These are phyloP conservation scores for Fusarium lateritium DNA, from an alignment of 2,329 filamentous ascomycete species.

Conservation along the genomic window DNA sequence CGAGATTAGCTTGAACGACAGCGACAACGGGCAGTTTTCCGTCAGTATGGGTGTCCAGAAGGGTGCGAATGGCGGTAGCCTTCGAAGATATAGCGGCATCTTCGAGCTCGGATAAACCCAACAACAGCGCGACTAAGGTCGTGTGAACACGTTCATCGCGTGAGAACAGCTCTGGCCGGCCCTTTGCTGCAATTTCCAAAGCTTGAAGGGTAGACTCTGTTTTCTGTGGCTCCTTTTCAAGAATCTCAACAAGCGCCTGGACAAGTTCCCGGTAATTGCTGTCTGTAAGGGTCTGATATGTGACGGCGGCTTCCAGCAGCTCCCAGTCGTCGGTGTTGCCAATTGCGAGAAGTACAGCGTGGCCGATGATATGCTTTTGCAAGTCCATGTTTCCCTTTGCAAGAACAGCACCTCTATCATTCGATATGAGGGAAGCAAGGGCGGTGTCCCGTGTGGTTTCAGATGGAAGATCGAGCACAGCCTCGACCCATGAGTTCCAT, in stretches of 20 bases:
- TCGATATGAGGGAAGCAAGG: conserved; percentile 64
- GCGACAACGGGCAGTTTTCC: conserved; percentile 62
- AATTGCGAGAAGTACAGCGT: conserved; percentile 57
- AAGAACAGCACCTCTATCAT: conserved; percentile 56
- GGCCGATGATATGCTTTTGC: conserved; percentile 63
- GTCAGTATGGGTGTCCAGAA: conserved; percentile 62
- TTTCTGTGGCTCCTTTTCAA: conserved; percentile 51
- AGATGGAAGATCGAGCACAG: conserved; percentile 55
- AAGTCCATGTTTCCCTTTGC: conserved; percentile 58
- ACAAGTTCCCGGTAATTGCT: conserved; percentile 54
- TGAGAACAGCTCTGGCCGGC: conserved; percentile 61
- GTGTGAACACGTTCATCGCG: conserved; percentile 63
- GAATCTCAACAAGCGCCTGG: conserved; percentile 52
- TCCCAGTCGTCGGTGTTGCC: conserved; percentile 57
- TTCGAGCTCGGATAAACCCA: conserved; percentile 68
- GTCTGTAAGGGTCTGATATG: conserved; percentile 58
- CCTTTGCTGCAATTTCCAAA: conserved; percentile 64
- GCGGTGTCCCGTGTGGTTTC: conserved; percentile 49
- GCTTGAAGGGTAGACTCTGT: conserved; percentile 57
- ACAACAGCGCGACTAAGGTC: conserved; percentile 65
- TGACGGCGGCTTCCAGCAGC: conserved; percentile 64
- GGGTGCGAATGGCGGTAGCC: conserved; percentile 59
- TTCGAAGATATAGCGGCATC: conserved; percentile 58
- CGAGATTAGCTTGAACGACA: conserved; percentile 70
- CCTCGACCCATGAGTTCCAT: conserved; percentile 62